Conservation (phyloP, 371 early-diverging fungal species). For the Syncephalastrum monosporum region DNA sequence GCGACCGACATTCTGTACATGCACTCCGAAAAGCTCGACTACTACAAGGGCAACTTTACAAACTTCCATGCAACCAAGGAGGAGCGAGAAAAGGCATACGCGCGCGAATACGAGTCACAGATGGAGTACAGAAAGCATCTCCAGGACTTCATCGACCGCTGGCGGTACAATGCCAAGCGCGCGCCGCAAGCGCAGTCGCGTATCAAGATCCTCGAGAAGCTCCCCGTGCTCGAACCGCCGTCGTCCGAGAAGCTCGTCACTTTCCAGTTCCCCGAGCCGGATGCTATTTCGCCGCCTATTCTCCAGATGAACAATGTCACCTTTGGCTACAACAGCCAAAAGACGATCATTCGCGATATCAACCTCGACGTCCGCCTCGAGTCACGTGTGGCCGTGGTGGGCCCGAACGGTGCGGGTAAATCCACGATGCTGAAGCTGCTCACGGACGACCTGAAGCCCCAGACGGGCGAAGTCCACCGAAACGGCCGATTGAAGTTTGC, state of each 20-base stretch:
- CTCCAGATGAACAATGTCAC: slow-evolving; percentile 90
- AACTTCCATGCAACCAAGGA: slow-evolving; percentile 86
- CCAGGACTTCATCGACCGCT: slow-evolving; percentile 97
- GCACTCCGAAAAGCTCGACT: slow-evolving; percentile 89
- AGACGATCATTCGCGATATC: slow-evolving; percentile 75
- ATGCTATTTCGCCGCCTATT: slow-evolving; percentile 84
- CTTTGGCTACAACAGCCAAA: slow-evolving; percentile 80
- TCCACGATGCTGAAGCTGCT: slow-evolving; percentile 90
- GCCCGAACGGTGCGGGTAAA: slow-evolving; percentile 89
- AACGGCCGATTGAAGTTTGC: slow-evolving; percentile 95
- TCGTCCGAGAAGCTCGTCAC: slow-evolving; percentile 82
- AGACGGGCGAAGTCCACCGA: slow-evolving; percentile 78
- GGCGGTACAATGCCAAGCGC: slow-evolving; percentile 98
- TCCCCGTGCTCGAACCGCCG: slow-evolving; percentile 90
- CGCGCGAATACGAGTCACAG: slow-evolving; percentile 94
- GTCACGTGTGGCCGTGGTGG: slow-evolving; percentile 95
- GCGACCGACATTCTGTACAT: slow-evolving; percentile 96
- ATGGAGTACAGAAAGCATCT: slow-evolving; percentile 90
- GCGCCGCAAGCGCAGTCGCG: slow-evolving; percentile 98
- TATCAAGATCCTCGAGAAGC: slow-evolving; percentile 97
- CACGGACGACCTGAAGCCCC: slow-evolving; percentile 80
- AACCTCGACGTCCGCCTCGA: slow-evolving; percentile 94
- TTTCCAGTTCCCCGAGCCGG: slow-evolving; percentile 92
- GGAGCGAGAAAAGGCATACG: slow-evolving; percentile 86
- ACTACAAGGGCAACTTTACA: slow-evolving; percentile 94